Evolutionary conservation across 1,284 basidiomycete species (phyloP).

Genomic region (Marasmius sp.): DNA sequence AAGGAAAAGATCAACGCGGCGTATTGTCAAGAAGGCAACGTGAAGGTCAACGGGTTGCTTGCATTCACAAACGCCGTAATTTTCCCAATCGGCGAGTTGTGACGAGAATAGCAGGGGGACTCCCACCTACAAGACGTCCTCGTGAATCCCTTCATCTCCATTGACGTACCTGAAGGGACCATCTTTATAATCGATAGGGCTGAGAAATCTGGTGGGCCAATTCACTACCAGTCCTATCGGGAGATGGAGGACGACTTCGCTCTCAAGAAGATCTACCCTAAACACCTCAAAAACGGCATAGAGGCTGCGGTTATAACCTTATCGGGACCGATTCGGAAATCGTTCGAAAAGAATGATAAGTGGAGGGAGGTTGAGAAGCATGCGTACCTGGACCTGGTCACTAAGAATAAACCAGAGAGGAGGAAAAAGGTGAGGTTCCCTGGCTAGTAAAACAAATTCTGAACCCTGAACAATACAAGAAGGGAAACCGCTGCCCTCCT

Average conservation of each 20-base stretch:
- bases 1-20: constrained; percentile 91
- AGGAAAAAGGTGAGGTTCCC: constrained; percentile 47
- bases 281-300: constrained; percentile 86
- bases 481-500: constrained; percentile 71
- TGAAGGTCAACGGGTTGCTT: constrained; percentile 88
- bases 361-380: constrained; percentile 79
- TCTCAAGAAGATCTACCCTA: constrained; percentile 81
- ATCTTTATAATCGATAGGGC: constrained; percentile 80
- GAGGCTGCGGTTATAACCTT: constrained; percentile 78
- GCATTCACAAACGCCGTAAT: constrained; percentile 88
- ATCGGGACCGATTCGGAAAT: constrained; percentile 79
- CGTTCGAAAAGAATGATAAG: constrained; percentile 76
- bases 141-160: constrained; percentile 60
- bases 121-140: constrained; percentile 41
- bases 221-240: constrained; percentile 74
- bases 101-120: constrained; percentile 53
- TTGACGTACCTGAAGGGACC: constrained; percentile 78
- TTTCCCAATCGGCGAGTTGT: constrained; percentile 83
- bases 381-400: constrained; percentile 83
- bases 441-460: neutral
- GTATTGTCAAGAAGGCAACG: constrained; percentile 93
- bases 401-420: constrained; percentile 62
- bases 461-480: constrained; percentile 43
- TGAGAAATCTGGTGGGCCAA: constrained; percentile 82
- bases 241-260: constrained; percentile 79